A percentile compares a stretch with the other conserved stretches of the same genome.
phyloP scores from a whole-genome alignment of 108 stramenopile species.

The Fragilariopsis cylindrus region DNA sequence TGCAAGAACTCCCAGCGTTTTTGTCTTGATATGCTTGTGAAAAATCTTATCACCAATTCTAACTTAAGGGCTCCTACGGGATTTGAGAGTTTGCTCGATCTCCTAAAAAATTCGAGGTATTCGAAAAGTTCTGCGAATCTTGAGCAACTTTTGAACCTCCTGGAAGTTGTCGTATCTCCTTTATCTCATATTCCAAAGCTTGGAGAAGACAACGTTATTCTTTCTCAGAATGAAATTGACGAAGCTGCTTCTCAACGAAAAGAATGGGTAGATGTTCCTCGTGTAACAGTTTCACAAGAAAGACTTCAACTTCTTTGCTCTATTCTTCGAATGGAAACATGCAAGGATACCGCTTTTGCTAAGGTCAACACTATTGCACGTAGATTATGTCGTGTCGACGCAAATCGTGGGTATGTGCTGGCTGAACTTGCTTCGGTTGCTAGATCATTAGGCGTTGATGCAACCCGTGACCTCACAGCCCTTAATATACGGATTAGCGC shows the following conservation, averaged over 20 bases:
- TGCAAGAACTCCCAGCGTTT: slow-evolving; percentile 70
- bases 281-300: slow-evolving; percentile 56
- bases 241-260: slow-evolving; percentile 55
- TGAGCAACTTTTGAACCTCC: slow-evolving; percentile 71
- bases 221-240: slow-evolving; percentile 54
- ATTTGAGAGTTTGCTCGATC: slow-evolving; percentile 68
- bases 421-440: slow-evolving; percentile 69
- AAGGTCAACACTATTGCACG: slow-evolving; percentile 77
- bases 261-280: slow-evolving; percentile 76
- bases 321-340: slow-evolving; percentile 72
- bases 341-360: slow-evolving; percentile 70
- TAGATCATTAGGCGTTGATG: slow-evolving; percentile 69
- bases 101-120: slow-evolving; percentile 63
- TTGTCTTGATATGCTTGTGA: slow-evolving; percentile 52
- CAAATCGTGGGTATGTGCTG: slow-evolving; percentile 51
- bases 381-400: slow-evolving; percentile 73
- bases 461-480: slow-evolving; percentile 69
- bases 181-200: slow-evolving; percentile 70
- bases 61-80: slow-evolving; percentile 25
- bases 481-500: slow-evolving; percentile 67
- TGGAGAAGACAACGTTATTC: slow-evolving; percentile 50
- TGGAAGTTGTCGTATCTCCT: slow-evolving; percentile 76
- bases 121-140: slow-evolving; percentile 73
- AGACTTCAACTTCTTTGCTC: slow-evolving; percentile 74
- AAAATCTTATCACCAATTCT: slow-evolving; percentile 11